Conservation (phyloP, 805 yeast genomes). For the Metschnikowia gruessii region DNA sequence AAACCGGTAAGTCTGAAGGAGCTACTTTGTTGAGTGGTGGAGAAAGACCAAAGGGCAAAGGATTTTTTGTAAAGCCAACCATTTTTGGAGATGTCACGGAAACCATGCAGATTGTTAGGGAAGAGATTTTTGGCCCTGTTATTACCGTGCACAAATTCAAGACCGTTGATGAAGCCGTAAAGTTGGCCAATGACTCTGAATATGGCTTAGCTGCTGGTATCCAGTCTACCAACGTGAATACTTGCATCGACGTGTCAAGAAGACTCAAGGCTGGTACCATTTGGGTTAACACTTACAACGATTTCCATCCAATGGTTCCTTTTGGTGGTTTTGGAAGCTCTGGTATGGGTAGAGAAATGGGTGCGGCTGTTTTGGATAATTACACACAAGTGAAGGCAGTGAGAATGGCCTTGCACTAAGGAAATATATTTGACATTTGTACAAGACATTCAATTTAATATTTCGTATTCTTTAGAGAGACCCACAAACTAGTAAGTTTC, state of each 20-base stretch:
- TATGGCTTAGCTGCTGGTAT: conserved; percentile 93
- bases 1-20: conserved; percentile 78
- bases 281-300: conserved; percentile 90
- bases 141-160: conserved; percentile 79
- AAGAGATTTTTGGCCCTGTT: conserved; percentile 95
- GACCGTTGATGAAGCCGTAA: conserved; percentile 77
- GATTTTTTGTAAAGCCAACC: conserved; percentile 76
- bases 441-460: conserved; percentile 4
- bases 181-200: conserved; percentile 71
- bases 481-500: no score
- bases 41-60: conserved; percentile 46
- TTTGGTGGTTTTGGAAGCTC: conserved; percentile 91
- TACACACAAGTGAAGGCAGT: conserved; percentile 88
- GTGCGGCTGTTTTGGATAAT: conserved; percentile 78
- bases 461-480: no score
- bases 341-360: conserved; percentile 93
- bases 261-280: conserved; percentile 83
- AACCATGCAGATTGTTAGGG: conserved; percentile 72
- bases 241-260: conserved; percentile 71
- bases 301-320: conserved; percentile 83
- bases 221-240: conserved; percentile 72
- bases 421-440: neutral
- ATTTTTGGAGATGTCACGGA: conserved; percentile 78
- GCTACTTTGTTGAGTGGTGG: conserved; percentile 84
- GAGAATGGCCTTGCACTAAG: conserved; percentile 44